phyloP scores from a whole-genome alignment of 176 grass and related monocot genomes.

The Bonia amplexicaulis region DNA sequence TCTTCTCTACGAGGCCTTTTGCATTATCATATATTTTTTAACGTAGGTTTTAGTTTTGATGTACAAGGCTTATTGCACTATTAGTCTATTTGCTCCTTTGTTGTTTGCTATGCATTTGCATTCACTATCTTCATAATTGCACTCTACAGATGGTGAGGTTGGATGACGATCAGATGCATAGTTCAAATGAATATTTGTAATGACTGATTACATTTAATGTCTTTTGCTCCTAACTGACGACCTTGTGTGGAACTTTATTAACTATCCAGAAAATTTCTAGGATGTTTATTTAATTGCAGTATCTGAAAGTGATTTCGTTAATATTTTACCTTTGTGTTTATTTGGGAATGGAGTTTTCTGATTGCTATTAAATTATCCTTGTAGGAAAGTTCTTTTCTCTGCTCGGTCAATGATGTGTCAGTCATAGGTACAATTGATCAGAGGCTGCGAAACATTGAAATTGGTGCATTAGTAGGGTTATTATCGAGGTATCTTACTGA shows the following conservation, averaged over 20 bases:
- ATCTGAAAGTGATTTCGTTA: not conserved
- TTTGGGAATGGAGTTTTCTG: not conserved
- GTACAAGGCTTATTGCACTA: too few relatives aligned
- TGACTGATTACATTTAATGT: constrained; percentile 12
- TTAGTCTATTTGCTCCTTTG: not conserved
- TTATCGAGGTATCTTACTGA: not conserved
- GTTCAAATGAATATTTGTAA: constrained; percentile 28
- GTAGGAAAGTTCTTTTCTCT: constrained; percentile 78
- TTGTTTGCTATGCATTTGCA: not conserved
- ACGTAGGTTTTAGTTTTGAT: not conserved
- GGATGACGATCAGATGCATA: not conserved
- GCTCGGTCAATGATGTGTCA: constrained; percentile 79
- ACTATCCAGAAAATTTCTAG: not conserved
- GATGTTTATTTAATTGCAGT: not conserved
- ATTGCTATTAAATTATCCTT: constrained; percentile 25
- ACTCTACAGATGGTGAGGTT: not conserved
- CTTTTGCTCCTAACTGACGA: constrained; percentile 36
- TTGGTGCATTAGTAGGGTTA: constrained; percentile 75
- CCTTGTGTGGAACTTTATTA: not conserved
- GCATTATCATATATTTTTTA: not conserved
- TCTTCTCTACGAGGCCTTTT: constrained; percentile 16
- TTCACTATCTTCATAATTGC: not conserved
- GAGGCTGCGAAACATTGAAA: constrained; percentile 66
- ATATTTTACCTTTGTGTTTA: not conserved
- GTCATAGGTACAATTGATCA: constrained; percentile 62